Base-by-base conservation (phyloP, 805 yeast species). In the Metschnikowia cubensis region DNA sequence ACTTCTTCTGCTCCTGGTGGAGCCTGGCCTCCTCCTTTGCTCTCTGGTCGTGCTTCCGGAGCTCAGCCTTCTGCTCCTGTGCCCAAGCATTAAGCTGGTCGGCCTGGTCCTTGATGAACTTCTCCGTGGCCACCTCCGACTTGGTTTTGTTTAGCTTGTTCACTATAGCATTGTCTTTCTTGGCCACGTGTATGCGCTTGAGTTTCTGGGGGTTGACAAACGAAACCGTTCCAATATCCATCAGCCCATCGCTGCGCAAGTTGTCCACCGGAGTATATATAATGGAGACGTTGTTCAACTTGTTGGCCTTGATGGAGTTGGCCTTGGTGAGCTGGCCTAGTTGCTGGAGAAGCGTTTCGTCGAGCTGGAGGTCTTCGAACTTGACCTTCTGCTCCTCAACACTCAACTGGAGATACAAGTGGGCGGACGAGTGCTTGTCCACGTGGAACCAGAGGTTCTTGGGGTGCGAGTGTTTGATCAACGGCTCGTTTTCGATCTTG, bases 391-490 rank as follows among this genome's bases (percentile, higher is more conserved):
- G 69, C 48, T 78, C 83, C 20, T 75, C 79, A 2, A 63, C 61
- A 2, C 74, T 69, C 18, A 84, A 65, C 49, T 88, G 77, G 25
- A 86, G 68, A 59, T 88, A 88, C 8, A 88, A 76, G 62, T 88
- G 96, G 0, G 91, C 94, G 40, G 89, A 83, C 3, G 89, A 83
- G 43, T 81, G 71, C 55, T 83, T 84, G 56, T 85, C 91, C 6
- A 85, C 89, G 64, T 87, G 95, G 60, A 88, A 87, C 92, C 95
- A 87, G 3, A 85, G 69, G 62, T 86, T 84, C 50, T 78, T 79
- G 22, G 81, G 82, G 53, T 79, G 76, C 0, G 91, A 87, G 57
- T 80, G 77, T 61, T 81, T 82, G 50, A 87, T 68, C 35, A 71
- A 56, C 11, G 72, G 74, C 47, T 72, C 76, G 54, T 71, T 87